Evolutionary conservation across 306 rosid genomes (phyloP), one percentile per base, ranked within the genome.

Genomic region (Malus asiatica): DNA sequence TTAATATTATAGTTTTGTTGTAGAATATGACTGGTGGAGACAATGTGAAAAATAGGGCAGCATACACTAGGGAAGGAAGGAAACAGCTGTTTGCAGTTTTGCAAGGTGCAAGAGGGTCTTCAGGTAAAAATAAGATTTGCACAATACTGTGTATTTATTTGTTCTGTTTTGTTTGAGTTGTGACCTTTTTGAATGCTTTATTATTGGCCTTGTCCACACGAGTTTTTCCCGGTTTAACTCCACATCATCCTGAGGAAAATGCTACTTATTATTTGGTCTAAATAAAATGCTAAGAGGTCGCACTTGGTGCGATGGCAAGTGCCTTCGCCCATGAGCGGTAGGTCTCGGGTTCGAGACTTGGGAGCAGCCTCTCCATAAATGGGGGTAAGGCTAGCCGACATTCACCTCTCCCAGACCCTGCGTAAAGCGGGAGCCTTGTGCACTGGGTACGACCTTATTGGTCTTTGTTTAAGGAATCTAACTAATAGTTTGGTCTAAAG

Each of bases 51-150:
- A 90, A 87, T 76, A 90, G 84, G 83, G 77, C 96, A 63, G 76
- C 86, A 61, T 73, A 66, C 76, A 86, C 85, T 64, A 90, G 99
- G 86, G 98, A 96, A 84, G 92, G 98, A 79, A 87, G 99, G 79
- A 92, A 96, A 83, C 96, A 92, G 81, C 89, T 96, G 57, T 96
- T 92, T 89, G 89, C 99, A 74, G 96, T 96, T 86, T 83, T 96
- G 85, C 99, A 96, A 87, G 86, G 90, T 78, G 99, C 98, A 76
- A 87, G 99, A 57, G 99, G 99, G 80, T 96, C 99, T 22, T 87
- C 99, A 74, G 99, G 99, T 95, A 86, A 85, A 27, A 40, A 38
- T 40, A 40, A 40, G 51, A 59, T 42, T 18, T 44, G 4, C 27
- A 61, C 45, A 38, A 55, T 33, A 55, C 57, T 13, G 35, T 52